Base-by-base conservation (phyloP, 305 asterid genomes). In the Fraxinus greggii region DNA sequence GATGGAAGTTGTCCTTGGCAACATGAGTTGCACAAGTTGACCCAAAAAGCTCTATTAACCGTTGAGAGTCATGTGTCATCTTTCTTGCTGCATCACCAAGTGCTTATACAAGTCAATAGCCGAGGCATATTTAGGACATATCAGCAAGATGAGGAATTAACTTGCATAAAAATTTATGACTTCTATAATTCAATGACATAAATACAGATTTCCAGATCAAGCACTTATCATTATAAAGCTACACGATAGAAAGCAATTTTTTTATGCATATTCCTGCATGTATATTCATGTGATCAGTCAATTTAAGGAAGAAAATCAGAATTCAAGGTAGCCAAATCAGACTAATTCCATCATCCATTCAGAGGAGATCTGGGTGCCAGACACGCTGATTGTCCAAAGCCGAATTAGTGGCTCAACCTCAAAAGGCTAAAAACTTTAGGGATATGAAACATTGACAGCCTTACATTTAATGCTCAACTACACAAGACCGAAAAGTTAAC, bases 261-360 rank as follows among this genome's bases (percentile, higher is more conserved):
- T 17, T 17, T 19, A 32, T 2, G 76, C 76, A 72, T 31, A 72
- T 17, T 72, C 42, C 13, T 32, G 76, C 23, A 7, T 17, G 26
- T n/a, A 72, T 10, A 32, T 33, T 72, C 42, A 32, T 31, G 38
- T 33, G 28, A 26, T 31, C 45, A 72, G 33, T 72, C 76, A 48
- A 32, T 72, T 72, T 72, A 32, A 32, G 42, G 76, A 17, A n/a
- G 28, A 72, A 72, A 72, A 72, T 72, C 26, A 72, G 76, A 72
- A 33, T 72, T 33, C 40, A 69, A 72, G 76, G 45, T 29, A 63
- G 76, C 40, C 74, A 70, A 70, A n/a, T 32, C 29, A 29, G 74
- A 67, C 36, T 3, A 12, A 24, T 13, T 26, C 32, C 32, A 63
- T 63, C 72, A 21, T 63, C 42, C 40, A 69, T 31, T 17, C 38